Evolutionary conservation across 2,329 filamentous ascomycete genomes (phyloP).

Genomic region (Paraphaeosphaeria sporulosa): DNA sequence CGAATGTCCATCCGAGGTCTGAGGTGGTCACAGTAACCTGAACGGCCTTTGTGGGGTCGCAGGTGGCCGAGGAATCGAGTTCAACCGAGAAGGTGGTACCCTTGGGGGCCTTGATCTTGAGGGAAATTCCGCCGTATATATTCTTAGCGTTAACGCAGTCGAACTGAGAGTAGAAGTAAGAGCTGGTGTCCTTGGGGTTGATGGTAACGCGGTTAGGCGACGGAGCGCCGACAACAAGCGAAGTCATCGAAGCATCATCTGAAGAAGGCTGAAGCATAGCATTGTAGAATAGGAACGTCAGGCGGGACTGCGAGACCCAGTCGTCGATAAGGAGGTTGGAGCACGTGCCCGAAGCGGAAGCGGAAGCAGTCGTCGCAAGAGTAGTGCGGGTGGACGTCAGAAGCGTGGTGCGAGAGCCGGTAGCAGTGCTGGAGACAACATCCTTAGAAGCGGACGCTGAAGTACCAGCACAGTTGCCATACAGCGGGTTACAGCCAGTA

Average conservation of each 20-base stretch:
- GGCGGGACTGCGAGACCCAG: conserved; percentile 67
- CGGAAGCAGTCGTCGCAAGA: conserved; percentile 18
- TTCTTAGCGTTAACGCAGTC: conserved; percentile 62
- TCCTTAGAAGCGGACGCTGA: conserved; percentile 8
- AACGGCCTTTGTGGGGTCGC: conserved; percentile 50
- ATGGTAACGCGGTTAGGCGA: conserved; percentile 59
- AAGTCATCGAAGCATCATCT: conserved; percentile 65
- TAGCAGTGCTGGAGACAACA: conserved; percentile 13
- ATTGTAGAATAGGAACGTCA: conserved; percentile 69
- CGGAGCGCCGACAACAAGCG: conserved; percentile 60
- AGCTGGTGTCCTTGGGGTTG: conserved; percentile 57
- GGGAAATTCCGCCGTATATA: conserved; percentile 63
- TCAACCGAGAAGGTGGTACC: conserved; percentile 62
- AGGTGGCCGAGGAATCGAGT: conserved; percentile 57
- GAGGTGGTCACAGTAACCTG: conserved; percentile 51
- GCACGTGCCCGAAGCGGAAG: conserved; percentile 45
- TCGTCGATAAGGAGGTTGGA: conserved; percentile 63
- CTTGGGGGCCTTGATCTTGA: conserved; percentile 62
- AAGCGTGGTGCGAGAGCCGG: conserved; percentile 25
- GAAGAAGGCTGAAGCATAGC: conserved; percentile 63
- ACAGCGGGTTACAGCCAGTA: conserved; percentile 6
- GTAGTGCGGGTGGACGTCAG: conserved; percentile 25
- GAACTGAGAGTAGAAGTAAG: conserved; percentile 67
- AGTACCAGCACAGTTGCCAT: conserved; percentile 9
- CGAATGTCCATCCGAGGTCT: conserved; percentile 67